Conservation (phyloP, 1,284 basidiomycete species). For the Lentinula novae-zelandiae region DNA sequence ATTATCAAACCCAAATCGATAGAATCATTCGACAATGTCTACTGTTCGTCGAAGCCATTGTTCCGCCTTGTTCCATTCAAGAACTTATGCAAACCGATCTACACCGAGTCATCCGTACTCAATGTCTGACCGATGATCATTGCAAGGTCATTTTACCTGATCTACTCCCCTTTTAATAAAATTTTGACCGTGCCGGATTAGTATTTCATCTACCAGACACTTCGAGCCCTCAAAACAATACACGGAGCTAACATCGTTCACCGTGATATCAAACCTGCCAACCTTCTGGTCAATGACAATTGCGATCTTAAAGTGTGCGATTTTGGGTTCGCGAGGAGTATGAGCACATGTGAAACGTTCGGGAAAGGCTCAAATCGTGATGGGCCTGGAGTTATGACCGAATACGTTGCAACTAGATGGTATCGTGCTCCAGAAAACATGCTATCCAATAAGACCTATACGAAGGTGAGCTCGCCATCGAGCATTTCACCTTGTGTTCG, state of each 20-base stretch:
- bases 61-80: constrained; percentile 27
- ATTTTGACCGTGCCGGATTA: constrained; percentile 66
- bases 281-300: constrained; percentile 92
- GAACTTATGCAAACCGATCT: constrained; percentile 82
- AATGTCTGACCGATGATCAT: constrained; percentile 64
- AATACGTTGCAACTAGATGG: constrained; percentile 96
- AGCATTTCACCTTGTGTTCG: constrained; percentile 48
- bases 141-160: constrained; percentile 67
- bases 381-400: constrained; percentile 71
- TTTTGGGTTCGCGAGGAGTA: constrained; percentile 87
- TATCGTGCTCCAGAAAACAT: constrained; percentile 96
- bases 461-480: not conserved
- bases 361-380: constrained; percentile 40
- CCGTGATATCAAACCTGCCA: constrained; percentile 93
- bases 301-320: constrained; percentile 96
- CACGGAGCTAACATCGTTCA: constrained; percentile 95
- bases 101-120: constrained; percentile 84
- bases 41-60: not conserved
- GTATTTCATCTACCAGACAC: constrained; percentile 88
- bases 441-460: constrained; percentile 71
- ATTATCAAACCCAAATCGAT: not conserved
- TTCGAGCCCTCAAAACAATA: constrained; percentile 90
- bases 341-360: constrained; percentile 81
- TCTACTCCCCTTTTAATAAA: not conserved
- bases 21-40: not conserved